Base-by-base conservation (phyloP, 352 stramenopile species). In the Pythium sukuiense region DNA sequence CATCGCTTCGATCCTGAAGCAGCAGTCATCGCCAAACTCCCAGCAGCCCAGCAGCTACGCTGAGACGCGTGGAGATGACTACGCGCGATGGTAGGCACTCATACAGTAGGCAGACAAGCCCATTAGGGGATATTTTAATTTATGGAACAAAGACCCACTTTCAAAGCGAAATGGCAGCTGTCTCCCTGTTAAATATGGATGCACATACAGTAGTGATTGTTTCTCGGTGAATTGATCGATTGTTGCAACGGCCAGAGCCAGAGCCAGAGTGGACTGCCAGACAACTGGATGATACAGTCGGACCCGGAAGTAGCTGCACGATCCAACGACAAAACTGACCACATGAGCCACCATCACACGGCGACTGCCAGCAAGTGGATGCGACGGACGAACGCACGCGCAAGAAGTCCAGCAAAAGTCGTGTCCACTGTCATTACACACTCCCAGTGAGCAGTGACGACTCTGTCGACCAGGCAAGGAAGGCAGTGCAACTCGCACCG, bases 1-100 rank as follows among this genome's bases (percentile, higher is more conserved):
- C 18, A 48, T 69, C 33, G 62, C 62, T 0, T 69, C 54, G 9
- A 48, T 69, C 24, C 55, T 69, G 20, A 69, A 69, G 45, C 61
- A 43, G 27, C 24, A 46, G 6, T 43, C 41, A 13, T 52, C 35
- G 32, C 32, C 37, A 16, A 52, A 46, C 52, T 20, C 61, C 16
- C 29, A 60, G n/a, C 20, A 37, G 8, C 20, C 18, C 50, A 27
- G 6, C 29, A 8, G 27, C 43, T 32, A 33, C 11, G 43, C 27
- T 20, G 57, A 63, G 57, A 43, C 29, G 30, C 57, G 45, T 33
- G 16, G 45, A 20, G 43, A 53, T 18, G 37, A 66, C 24, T 54
- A 54, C 54, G 5, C 54, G 6, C 43, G 43, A 50, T 50, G 43
- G 43, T 46, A 30, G 37, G 60, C 16, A 41, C 57, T 30, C 49